These are phyloP conservation scores for Aaosphaeria pasadenensis DNA, from an alignment of 2,329 filamentous ascomycete genomes.

Conservation along the genomic window DNA sequence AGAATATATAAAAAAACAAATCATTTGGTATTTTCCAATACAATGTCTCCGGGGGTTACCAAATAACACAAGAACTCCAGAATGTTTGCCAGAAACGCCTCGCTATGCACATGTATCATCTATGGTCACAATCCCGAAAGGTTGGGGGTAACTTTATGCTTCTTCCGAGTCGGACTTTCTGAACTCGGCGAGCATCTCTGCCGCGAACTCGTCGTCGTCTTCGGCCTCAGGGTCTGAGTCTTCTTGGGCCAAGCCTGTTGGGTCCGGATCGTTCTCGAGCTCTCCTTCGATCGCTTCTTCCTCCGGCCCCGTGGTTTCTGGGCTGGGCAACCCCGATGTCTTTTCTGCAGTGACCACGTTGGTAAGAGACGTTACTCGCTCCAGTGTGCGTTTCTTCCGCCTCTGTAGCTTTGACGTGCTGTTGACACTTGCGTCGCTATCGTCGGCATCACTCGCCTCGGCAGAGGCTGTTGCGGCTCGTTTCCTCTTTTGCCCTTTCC, in stretches of 20 bases:
- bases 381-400: constrained; percentile 47
- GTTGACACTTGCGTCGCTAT: constrained; percentile 37
- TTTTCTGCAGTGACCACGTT: constrained; percentile 41
- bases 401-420: constrained; percentile 43
- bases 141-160: not conserved
- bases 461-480: constrained; percentile 23
- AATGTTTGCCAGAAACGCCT: constrained; percentile 33
- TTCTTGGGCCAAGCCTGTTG: constrained; percentile 26
- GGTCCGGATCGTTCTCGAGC: constrained; percentile 29
- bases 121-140: not conserved
- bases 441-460: constrained; percentile 37
- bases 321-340: constrained; percentile 39
- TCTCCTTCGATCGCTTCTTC: constrained; percentile 41
- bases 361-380: constrained; percentile 45
- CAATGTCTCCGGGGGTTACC: not conserved
- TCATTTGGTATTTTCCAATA: no score
- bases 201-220: constrained; percentile 52
- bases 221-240: constrained; percentile 36
- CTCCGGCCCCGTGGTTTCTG: constrained; percentile 38
- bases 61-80: not conserved
- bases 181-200: constrained; percentile 44
- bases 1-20: no score
- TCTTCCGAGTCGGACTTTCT: constrained; percentile 29
- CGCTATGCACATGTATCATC: constrained; percentile 32
- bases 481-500: constrained; percentile 35